Conservation (phyloP, 805 yeast species). For the Candida saitoana region DNA sequence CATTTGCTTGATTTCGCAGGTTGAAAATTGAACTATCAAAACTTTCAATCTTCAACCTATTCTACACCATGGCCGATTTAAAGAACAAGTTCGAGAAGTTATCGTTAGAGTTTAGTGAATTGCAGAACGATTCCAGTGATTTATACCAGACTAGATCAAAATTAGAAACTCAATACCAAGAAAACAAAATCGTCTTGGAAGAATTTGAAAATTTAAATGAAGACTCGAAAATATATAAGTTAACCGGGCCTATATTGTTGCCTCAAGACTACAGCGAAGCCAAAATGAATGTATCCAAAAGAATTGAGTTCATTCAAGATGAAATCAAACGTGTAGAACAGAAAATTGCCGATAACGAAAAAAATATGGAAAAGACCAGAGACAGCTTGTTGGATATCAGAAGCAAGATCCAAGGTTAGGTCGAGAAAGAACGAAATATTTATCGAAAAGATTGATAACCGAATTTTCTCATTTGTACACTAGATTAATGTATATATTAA, state of each 20-base stretch:
- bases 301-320: conserved; percentile 78
- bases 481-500: too few relatives aligned
- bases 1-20: too few relatives aligned
- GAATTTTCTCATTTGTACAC: too few relatives aligned
- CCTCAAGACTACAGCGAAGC: conserved; percentile 90
- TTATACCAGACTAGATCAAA: conserved; percentile 72
- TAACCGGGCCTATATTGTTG: conserved; percentile 86
- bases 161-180: conserved; percentile 91
- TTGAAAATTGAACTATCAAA: too few relatives aligned
- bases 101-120: conserved; percentile 42
- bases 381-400: conserved; percentile 48
- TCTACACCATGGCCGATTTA: conserved; percentile 24
- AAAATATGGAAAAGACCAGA: conserved; percentile 57
- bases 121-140: conserved; percentile 47
- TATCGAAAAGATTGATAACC: too few relatives aligned
- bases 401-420: conserved; percentile 19
- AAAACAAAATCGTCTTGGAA: conserved; percentile 79
- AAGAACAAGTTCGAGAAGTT: conserved; percentile 39
- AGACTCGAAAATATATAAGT: conserved; percentile 75
- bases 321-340: conserved; percentile 77
- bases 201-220: conserved; percentile 68
- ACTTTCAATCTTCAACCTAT: too few relatives aligned
- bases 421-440: too few relatives aligned
- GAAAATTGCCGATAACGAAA: conserved; percentile 47
- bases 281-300: conserved; percentile 73